Conservation (phyloP, 257 asterid species). For the Anisodus tanguticus region DNA sequence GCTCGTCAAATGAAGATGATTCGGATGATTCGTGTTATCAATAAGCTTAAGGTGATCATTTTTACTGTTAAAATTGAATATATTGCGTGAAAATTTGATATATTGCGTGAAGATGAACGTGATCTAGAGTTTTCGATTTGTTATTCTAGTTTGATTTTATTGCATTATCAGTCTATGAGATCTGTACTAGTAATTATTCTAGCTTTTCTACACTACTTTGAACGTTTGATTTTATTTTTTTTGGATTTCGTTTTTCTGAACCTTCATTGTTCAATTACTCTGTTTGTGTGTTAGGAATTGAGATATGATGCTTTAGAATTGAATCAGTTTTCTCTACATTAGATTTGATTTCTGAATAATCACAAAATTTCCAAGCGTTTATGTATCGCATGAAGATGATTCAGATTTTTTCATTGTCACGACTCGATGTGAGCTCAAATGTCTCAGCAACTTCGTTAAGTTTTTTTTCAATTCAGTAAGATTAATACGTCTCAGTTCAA, state of each 20-base stretch:
- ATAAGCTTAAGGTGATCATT: conserved; percentile 18
- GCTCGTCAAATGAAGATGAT: conserved; percentile 21
- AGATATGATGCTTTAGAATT: neutral
- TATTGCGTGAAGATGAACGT: neutral
- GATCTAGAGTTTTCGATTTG: neutral
- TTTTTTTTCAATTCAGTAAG: too few relatives aligned
- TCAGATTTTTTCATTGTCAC: too few relatives aligned
- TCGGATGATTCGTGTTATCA: conserved; percentile 19
- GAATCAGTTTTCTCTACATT: neutral
- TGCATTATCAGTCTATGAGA: neutral
- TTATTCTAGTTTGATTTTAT: neutral
- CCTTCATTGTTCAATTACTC: neutral
- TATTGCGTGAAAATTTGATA: neutral
- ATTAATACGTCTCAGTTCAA: too few relatives aligned
- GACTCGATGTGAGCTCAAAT: too few relatives aligned
- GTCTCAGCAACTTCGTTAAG: too few relatives aligned
- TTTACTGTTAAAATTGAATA: neutral
- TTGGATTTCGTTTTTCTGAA: neutral
- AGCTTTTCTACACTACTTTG: neutral
- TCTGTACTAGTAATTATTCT: neutral
- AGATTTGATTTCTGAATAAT: too few relatives aligned
- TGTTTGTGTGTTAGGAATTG: neutral
- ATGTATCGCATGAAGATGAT: too few relatives aligned
- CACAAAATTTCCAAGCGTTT: too few relatives aligned
- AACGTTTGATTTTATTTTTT: neutral